Evolutionary conservation across 2,329 filamentous ascomycete species (phyloP).

Genomic region (Myriosclerotinia duriaeana): DNA sequence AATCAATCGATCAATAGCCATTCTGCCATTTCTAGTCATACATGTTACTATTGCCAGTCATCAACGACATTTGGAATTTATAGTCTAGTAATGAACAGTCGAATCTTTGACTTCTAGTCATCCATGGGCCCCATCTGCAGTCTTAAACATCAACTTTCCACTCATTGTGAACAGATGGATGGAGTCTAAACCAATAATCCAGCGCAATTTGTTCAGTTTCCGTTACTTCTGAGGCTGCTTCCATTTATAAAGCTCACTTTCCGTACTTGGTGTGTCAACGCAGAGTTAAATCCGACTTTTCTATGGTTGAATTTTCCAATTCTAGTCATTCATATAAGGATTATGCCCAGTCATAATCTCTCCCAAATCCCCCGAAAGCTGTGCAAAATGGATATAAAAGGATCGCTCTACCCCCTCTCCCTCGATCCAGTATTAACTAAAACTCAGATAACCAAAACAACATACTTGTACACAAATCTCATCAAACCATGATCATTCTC

Average conservation of each 20-base stretch:
- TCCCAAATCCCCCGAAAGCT: background rate
- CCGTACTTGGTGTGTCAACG: background rate
- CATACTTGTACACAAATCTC: background rate
- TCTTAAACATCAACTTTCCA: accelerated
- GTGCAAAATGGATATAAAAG: background rate
- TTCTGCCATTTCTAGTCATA: background rate
- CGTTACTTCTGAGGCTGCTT: background rate
- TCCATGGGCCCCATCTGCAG: background rate
- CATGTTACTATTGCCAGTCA: too few species aligned
- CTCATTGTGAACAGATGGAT: background rate
- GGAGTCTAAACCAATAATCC: background rate
- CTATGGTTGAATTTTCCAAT: background rate
- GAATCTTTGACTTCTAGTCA: background rate
- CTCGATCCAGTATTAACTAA: background rate
- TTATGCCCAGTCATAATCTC: background rate
- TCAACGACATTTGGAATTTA: too few species aligned
- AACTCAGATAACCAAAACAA: background rate
- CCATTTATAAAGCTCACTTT: too few species aligned
- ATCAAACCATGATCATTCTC: background rate
- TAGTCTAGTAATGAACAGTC: background rate
- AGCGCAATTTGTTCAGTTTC: background rate
- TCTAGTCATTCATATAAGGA: background rate
- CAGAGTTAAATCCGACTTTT: background rate
- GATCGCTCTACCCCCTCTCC: too few species aligned
- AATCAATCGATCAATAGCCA: background rate